Evolutionary conservation across 768 basidiomycete genomes (phyloP), one percentile per base, ranked within the genome.

Genomic region (Tricholoma sp.): DNA sequence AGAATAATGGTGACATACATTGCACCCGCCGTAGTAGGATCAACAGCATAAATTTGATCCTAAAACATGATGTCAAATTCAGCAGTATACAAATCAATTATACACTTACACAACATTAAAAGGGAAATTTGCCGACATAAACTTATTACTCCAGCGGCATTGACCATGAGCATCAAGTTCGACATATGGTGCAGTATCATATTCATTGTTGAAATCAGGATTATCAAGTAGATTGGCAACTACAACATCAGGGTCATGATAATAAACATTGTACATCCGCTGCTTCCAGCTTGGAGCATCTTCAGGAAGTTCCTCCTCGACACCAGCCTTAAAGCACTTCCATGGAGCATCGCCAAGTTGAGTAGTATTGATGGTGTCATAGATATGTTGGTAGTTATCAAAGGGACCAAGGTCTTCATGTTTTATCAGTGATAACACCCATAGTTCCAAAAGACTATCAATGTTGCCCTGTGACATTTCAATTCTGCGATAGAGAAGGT

Each of bases 91-190:
- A 41, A 41, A 41, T 41, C 2, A n/a, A 15, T n/a, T 7, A 0
- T 7, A 3, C 2, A 55, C 59, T 5, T 53, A 67, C 63, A 2
- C 63, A 65, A 51, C 72, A 67, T 4, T 56, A 67, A 66, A 76
- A 0, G 66, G 64, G 50, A 61, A 75, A 44, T 68, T 67, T 0
- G 66, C 72, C 0, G 70, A 72, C 69, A 76, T 73, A 11, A 74
- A 61, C n/a, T n/a, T n/a, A 47, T 76, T 63, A 12, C 45, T 51
- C 61, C 64, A 69, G 0, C 47, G 58, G 0, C 66, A 52, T 41
- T 63, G 53, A 0, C 65, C 66, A 4, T 58, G 44, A 0, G 45
- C 33, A 9, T 61, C 64, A 41, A 41, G 39, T 13, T 68, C 60
- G 17, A 63, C 52, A 52, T 60, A 70, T 1, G 70, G 71, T 13